Evolutionary conservation across 139 green algal species (phyloP), one percentile per base, ranked within the genome.

Genomic region (Coelastrella sp.): DNA sequence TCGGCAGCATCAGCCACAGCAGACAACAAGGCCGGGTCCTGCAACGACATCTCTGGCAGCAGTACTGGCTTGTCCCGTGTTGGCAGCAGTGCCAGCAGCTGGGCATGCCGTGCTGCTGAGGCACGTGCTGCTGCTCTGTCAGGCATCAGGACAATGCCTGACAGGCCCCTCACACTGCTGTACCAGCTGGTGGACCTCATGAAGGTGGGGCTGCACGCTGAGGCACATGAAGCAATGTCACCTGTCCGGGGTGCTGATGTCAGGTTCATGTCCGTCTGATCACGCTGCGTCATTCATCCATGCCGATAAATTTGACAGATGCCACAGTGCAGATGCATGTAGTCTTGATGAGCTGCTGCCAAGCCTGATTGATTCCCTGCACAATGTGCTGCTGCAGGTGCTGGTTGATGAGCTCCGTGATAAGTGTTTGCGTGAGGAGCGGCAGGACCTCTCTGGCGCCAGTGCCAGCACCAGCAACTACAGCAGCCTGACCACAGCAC

Each of bases 341-440:
- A 72, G 63, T 72, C 63, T 14, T 72, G 15, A 22, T 72, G 63
- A 22, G 63, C 63, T 72, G 12, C 63, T 72, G 63, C 12, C 15
- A 17, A 72, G 63, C 12, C 63, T 72, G 63, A 72, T 72, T 22
- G 12, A 72, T 72, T 72, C 1, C 15, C 12, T 72, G 63, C 15
- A 72, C 15, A 17, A 22, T 72, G 12, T 72, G 63, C 15, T 49
- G 35, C 74, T 56, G 20, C 92, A 95, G 93, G 73, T 92, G 56
- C 87, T 98, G 78, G 94, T 98, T 72, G 96, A 97, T 76, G 90
- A 96, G 91, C 92, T 99, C 90, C 91, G 96, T 60, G 91, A 97
- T 86, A 96, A 96, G 90, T 98, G 96, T 89, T 83, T 97, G 80
- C 61, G 61, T n/a, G 94, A 97, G 65, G 95, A 98, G 91, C 83